These are phyloP conservation scores for Benincasa hispida DNA, from an alignment of 306 rosid genomes.

Conservation along the genomic window DNA sequence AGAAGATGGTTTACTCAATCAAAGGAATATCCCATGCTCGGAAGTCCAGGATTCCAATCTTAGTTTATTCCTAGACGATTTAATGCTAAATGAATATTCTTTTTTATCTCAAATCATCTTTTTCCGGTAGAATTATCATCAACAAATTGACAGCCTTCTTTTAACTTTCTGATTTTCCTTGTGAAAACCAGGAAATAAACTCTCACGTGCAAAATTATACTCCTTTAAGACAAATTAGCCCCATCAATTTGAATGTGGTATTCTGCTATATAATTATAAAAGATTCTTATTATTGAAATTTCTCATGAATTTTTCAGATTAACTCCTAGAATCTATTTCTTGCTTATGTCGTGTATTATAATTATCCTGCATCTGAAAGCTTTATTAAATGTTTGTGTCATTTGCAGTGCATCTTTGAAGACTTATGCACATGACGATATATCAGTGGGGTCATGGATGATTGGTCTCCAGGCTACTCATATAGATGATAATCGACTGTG, in stretches of 20 bases:
- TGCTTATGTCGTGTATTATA: neutral
- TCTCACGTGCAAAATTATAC: neutral
- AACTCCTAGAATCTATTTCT: neutral
- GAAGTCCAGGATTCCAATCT: neutral
- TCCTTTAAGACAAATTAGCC: neutral
- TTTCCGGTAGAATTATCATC: neutral
- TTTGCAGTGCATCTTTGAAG: slow-evolving; percentile 78
- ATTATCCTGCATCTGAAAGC: neutral
- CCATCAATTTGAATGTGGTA: neutral
- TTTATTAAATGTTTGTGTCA: neutral
- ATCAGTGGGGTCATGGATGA: slow-evolving; percentile 96
- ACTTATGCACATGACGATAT: slow-evolving; percentile 80
- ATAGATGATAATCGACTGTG: slow-evolving; percentile 92
- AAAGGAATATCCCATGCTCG: neutral
- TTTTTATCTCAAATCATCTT: neutral
- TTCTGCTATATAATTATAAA: neutral
- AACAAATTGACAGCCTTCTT: neutral
- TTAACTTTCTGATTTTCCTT: neutral
- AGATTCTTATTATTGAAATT: neutral
- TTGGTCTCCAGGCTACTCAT: slow-evolving; percentile 81
- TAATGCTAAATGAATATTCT: neutral
- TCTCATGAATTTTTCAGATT: neutral
- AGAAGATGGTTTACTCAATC: neutral
- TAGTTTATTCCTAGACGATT: neutral
- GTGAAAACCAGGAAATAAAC: neutral